Evolutionary conservation across 1,139 yeast species (phyloP).

Genomic region (Hemisphaericaspora lyxosophila): DNA sequence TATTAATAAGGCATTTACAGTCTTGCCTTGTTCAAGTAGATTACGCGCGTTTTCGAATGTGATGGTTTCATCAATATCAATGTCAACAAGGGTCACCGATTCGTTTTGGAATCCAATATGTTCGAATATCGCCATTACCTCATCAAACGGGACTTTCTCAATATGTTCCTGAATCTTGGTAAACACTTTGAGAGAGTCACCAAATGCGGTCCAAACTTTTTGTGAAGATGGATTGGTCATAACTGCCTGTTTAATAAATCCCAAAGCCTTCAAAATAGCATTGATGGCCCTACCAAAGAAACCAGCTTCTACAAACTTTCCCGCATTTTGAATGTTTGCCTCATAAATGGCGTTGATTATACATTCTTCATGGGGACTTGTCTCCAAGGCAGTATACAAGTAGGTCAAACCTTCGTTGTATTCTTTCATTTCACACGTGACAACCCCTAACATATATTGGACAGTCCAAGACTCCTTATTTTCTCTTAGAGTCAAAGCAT

Average conservation of each 20-base stretch:
- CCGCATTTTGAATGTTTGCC: conserved; percentile 55
- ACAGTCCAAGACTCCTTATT: conserved; percentile 54
- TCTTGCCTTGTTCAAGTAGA: conserved; percentile 16
- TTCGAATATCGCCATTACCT: conserved; percentile 33
- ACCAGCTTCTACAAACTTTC: conserved; percentile 55
- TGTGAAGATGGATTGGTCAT: conserved; percentile 37
- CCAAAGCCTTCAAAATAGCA: conserved; percentile 46
- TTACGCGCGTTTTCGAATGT: conserved; percentile 13
- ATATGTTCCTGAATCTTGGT: conserved; percentile 44
- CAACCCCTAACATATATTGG: conserved; percentile 64
- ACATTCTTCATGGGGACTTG: conserved; percentile 54
- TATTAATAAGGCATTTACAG: conserved; percentile 21
- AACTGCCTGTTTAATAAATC: conserved; percentile 45
- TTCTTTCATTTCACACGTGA: conserved; percentile 46
- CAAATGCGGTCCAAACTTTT: conserved; percentile 55
- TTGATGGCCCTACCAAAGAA: conserved; percentile 59
- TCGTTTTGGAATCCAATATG: conserved; percentile 9
- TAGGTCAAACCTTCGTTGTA: conserved; percentile 34
- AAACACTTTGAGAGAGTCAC: conserved; percentile 50
- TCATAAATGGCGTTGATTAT: conserved; percentile 59
- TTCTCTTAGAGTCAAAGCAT: conserved; percentile 53
- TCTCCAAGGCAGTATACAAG: conserved; percentile 38
- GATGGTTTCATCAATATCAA: conserved; percentile 10
- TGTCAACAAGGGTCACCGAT: too few species aligned
- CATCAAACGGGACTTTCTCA: conserved; percentile 44